Base-by-base conservation (phyloP, 2,329 filamentous ascomycete species). In the Fusarium mangiferae region DNA sequence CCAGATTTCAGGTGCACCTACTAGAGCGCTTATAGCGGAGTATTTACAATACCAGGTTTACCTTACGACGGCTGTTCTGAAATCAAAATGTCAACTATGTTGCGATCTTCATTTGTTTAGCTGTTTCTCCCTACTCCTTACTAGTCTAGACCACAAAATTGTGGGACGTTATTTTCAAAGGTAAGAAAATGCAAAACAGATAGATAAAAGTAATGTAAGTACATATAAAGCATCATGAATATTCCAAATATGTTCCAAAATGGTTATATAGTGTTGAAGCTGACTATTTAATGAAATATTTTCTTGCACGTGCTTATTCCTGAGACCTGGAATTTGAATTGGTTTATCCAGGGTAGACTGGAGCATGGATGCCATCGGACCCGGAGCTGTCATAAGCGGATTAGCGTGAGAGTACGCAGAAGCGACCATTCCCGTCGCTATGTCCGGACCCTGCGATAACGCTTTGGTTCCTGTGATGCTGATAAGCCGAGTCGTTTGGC, bases 1-100 rank as follows among this genome's bases (percentile, higher is more conserved):
- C 30, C 7, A 60, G 35, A 13, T 15, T 68, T 5, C 65, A 68
- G 15, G 63, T 68, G 6, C 65, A 68, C 1, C 10, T 68, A 1
- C 8, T 68, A 2, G 46, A 67, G 35, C 65, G 54, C 1, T n/a
- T 66, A 41, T 67, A n/a, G 17, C 7, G 2, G 15, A 58, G 6
- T 33, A 13, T 7, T 17, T 42, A 38, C 52, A 18, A 46, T 52
- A 24, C 5, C 5, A 55, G 0, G 13, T 6, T 10, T 42, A 59
- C 22, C 4, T 33, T 22, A 26, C 7, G 28, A 17, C 5, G 5
- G 5, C 18, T 41, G 5, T 18, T 48, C 12, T 20, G 35, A 49
- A 42, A 30, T 30, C 12, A 42, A 36, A 41, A 8, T 28, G 28
- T 24, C n/a, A 17, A 22, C 7, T 17, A 5, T 6, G 5, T 39